phyloP scores from a whole-genome alignment of 495 filamentous ascomycete genomes.

The Xylaria acuta region DNA sequence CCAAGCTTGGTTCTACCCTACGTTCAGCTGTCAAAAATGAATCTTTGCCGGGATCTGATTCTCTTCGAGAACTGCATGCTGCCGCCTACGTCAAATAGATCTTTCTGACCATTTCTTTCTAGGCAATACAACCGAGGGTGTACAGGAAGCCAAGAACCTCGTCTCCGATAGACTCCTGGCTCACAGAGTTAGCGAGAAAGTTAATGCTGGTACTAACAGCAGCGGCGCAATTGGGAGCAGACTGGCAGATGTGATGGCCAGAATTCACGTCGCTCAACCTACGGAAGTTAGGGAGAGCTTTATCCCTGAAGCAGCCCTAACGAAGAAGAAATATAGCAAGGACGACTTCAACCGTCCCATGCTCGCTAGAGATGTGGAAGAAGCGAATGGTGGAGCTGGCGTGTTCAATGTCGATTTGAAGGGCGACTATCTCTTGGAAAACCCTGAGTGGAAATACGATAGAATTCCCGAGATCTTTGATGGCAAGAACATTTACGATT shows the following conservation, averaged over 20 bases:
- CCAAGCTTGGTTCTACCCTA: slow-evolving; percentile 15
- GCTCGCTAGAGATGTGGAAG: slow-evolving; percentile 87
- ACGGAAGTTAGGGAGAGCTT: slow-evolving; percentile 80
- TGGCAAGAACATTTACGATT: slow-evolving; percentile 96
- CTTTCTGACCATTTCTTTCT: slow-evolving; percentile 5
- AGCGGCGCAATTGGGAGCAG: slow-evolving; percentile 75
- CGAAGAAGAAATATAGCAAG: slow-evolving; percentile 85
- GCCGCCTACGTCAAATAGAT: background rate
- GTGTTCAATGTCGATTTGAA: slow-evolving; percentile 93
- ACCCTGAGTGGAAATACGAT: slow-evolving; percentile 93
- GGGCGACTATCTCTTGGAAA: slow-evolving; percentile 81
- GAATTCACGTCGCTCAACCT: slow-evolving; percentile 95
- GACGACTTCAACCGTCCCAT: slow-evolving; percentile 79
- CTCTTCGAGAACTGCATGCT: background rate
- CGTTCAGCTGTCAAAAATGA: background rate
- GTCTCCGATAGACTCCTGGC: slow-evolving; percentile 93
- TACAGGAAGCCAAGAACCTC: slow-evolving; percentile 92
- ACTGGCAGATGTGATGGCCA: slow-evolving; percentile 83
- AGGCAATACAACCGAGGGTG: slow-evolving; percentile 84
- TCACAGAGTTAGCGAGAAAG: slow-evolving; percentile 90
- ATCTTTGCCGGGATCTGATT: background rate
- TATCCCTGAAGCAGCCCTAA: slow-evolving; percentile 85
- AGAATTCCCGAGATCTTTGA: slow-evolving; percentile 91
- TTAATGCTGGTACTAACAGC: slow-evolving; percentile 83
- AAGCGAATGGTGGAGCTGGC: slow-evolving; percentile 90